Evolutionary conservation across 2,329 filamentous ascomycete species (phyloP), one percentile per base, ranked within the genome.

Genomic region (Alternaria sp.): DNA sequence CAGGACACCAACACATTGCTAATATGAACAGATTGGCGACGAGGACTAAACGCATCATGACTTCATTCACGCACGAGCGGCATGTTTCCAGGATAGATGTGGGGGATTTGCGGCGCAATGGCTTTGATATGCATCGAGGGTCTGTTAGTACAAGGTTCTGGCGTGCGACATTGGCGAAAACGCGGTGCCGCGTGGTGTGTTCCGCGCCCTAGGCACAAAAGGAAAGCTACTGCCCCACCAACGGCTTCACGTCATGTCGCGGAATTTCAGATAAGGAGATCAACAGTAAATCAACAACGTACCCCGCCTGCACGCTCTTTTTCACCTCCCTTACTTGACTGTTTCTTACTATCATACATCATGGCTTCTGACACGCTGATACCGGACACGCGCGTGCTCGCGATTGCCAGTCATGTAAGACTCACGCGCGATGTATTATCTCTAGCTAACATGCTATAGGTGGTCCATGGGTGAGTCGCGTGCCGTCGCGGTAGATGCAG

Each of bases 401-500:
- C 94, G 62, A 88, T 97, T 73, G 93, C 94, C 79, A 97, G 94
- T 82, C 94, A 97, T 94, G 94, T 97, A 91, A 82, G 90, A 81
- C 65, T 74, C 73, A 73, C 50, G 52, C 49, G 61, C 57, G 40
- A 11, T 40, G 57, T 66, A 21, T 23, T 26, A 21, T 62, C 59
- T 64, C 54, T 77, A 55, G 54, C 77, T 77, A 67, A 79, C 65
- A 50, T 54, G 56, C 60, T 60, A 66, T 63, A 92, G 90, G 89
- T 93, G 74, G 89, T 90, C 70, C 91, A 90, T 73, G 90, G 90
- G 90, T 92, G 83, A 87, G 88, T 85, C 40, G 52, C 51, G 26
- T 45, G 19, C 12, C 25, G 12, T 23, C 25, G 51, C 36, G 45
- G 13, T 30, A 17, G 9, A 25, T 45, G 36, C 59, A 45, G n/a